phyloP scores from a whole-genome alignment of 2,329 filamentous ascomycete genomes.

The Aureobasidium sp. region DNA sequence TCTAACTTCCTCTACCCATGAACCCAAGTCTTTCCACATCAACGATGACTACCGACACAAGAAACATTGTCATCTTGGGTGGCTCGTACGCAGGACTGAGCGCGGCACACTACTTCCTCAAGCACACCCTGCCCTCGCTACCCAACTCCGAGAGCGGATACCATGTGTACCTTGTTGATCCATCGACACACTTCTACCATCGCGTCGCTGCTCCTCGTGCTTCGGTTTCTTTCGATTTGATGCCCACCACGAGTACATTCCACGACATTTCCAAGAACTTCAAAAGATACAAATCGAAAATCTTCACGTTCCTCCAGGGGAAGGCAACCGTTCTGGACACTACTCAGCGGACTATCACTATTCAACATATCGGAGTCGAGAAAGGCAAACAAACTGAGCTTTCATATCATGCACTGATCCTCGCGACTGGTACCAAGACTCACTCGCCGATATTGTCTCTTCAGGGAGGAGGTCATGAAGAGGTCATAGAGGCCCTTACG shows the following conservation, averaged over 20 bases:
- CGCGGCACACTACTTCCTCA: conserved; percentile 45
- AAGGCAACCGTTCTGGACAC: conserved; percentile 40
- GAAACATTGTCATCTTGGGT: conserved; percentile 45
- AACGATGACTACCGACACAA: neutral
- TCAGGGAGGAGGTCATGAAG: conserved; percentile 28
- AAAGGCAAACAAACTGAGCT: conserved; percentile 19
- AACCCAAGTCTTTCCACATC: neutral
- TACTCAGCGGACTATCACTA: conserved; percentile 31
- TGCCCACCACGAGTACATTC: conserved; percentile 41
- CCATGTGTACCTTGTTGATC: conserved; percentile 47
- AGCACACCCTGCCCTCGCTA: conserved; percentile 40
- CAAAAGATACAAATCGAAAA: conserved; percentile 37
- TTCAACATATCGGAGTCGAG: conserved; percentile 25
- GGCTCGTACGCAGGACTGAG: conserved; percentile 45
- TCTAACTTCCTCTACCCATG: no score
- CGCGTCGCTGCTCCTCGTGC: conserved; percentile 46
- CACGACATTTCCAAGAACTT: conserved; percentile 43
- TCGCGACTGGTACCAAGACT: conserved; percentile 46
- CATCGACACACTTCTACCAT: conserved; percentile 45
- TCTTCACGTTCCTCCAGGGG: conserved; percentile 44
- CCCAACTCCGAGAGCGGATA: conserved; percentile 27
- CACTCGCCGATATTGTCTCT: conserved; percentile 36
- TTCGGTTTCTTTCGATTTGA: conserved; percentile 39
- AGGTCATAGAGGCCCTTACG: conserved; percentile 24
- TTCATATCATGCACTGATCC: conserved; percentile 46